Evolutionary conservation across 2,329 filamentous ascomycete genomes (phyloP).

Genomic region (Alternaria conjuncta): DNA sequence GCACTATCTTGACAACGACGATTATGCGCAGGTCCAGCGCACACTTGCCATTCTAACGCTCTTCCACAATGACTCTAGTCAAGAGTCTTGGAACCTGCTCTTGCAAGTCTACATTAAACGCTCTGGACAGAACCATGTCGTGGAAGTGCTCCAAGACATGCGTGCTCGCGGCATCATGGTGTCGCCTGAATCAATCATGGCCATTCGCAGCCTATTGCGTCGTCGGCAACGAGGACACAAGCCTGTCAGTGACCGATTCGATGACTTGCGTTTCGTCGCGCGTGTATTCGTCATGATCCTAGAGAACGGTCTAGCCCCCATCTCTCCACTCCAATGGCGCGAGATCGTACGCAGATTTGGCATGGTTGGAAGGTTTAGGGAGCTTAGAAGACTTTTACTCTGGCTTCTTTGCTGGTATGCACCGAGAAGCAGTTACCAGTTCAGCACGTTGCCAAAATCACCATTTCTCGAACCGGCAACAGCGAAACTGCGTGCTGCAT

Average conservation of each 20-base stretch:
- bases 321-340: conserved; percentile 58
- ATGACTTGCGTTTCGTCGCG: conserved; percentile 55
- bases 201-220: conserved; percentile 48
- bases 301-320: conserved; percentile 49
- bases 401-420: conserved; percentile 57
- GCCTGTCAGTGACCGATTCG: conserved; percentile 27
- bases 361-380: conserved; percentile 60
- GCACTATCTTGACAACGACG: conserved; percentile 58
- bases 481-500: conserved; percentile 19
- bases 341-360: conserved; percentile 67
- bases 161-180: conserved; percentile 52
- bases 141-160: conserved; percentile 58
- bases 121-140: conserved; percentile 31
- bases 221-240: conserved; percentile 50
- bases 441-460: conserved; percentile 29
- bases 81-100: conserved; percentile 56
- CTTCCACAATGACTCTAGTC: conserved; percentile 44
- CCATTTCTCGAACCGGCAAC: conserved; percentile 29
- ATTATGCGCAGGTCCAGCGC: conserved; percentile 61
- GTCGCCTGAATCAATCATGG: conserved; percentile 53
- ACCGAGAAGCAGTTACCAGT: conserved; percentile 26
- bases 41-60: conserved; percentile 62
- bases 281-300: conserved; percentile 58
- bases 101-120: conserved; percentile 50
- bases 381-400: conserved; percentile 59